A percentile compares a stretch with the other conserved stretches of the same genome.
phyloP scores from a whole-genome alignment of 1,139 yeast species.

The Williopsis jadinii region DNA sequence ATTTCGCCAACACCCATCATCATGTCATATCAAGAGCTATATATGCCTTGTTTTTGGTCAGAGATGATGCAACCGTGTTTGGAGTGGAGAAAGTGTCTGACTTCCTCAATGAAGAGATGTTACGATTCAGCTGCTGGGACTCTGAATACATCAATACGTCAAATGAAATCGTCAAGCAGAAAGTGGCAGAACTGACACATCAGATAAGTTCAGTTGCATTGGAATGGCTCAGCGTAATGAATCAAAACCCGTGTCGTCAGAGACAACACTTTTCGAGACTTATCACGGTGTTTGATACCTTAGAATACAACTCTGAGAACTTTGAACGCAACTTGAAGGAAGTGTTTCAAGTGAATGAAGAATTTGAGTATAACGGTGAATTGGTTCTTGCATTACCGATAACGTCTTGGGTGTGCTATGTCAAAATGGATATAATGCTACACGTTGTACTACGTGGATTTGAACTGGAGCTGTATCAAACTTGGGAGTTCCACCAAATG shows the following conservation, averaged over 20 bases:
- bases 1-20: constrained; percentile 26
- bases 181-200: constrained; percentile 16
- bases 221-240: constrained; percentile 49
- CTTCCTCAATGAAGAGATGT: constrained; percentile 26
- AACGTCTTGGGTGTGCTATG: constrained; percentile 60
- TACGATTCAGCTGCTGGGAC: constrained; percentile 28
- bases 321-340: constrained; percentile 39
- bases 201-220: constrained; percentile 32
- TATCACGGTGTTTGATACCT: constrained; percentile 63
- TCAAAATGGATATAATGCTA: constrained; percentile 63
- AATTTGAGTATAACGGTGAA: constrained; percentile 20
- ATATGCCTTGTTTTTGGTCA: constrained; percentile 50
- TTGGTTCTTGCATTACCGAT: constrained; percentile 41
- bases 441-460: constrained; percentile 71
- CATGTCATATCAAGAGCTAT: constrained; percentile 57
- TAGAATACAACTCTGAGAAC: constrained; percentile 62
- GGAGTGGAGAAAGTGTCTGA: constrained; percentile 28
- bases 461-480: constrained; percentile 66
- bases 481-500: constrained; percentile 62
- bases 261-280: constrained; percentile 62
- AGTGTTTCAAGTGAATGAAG: constrained; percentile 22
- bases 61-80: constrained; percentile 52
- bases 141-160: constrained; percentile 18
- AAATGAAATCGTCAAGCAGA: constrained; percentile 12
- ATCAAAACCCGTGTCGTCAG: constrained; percentile 78